These are phyloP conservation scores for Saccharomycopsis sp. DNA, from an alignment of 805 yeast genomes.

Conservation along the genomic window DNA sequence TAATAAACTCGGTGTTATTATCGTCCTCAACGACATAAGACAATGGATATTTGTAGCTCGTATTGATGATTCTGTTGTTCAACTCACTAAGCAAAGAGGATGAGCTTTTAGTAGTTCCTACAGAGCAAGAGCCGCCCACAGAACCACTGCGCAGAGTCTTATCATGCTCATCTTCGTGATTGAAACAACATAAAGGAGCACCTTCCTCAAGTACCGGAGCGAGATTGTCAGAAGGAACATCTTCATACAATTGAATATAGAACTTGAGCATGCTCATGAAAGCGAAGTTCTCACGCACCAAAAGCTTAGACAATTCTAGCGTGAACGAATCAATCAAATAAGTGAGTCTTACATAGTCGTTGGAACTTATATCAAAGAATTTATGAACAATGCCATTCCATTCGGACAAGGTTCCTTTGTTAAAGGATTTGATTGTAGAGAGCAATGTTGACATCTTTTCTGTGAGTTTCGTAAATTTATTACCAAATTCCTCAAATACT, in stretches of 20 bases:
- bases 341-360: not conserved
- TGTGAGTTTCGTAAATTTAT: not conserved
- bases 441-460: not conserved
- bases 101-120: conserved; percentile 1
- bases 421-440: not conserved
- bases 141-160: not conserved
- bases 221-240: not conserved
- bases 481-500: not conserved
- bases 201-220: not conserved
- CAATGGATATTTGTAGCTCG: not conserved
- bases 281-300: not conserved
- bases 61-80: not conserved
- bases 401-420: not conserved
- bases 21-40: not conserved
- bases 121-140: not conserved
- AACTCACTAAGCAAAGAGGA: not conserved
- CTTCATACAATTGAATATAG: conserved; percentile 1
- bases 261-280: not conserved
- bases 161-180: not conserved
- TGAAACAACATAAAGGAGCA: not conserved
- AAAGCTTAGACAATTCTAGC: not conserved
- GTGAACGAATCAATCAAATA: not conserved
- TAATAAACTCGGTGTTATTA: not conserved
- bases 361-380: not conserved
- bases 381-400: not conserved